A percentile compares a stretch with the other conserved stretches of the same genome.
Conservation (phyloP, 371 early-diverging fungal species). For the Choanephora cucurbitarum region DNA sequence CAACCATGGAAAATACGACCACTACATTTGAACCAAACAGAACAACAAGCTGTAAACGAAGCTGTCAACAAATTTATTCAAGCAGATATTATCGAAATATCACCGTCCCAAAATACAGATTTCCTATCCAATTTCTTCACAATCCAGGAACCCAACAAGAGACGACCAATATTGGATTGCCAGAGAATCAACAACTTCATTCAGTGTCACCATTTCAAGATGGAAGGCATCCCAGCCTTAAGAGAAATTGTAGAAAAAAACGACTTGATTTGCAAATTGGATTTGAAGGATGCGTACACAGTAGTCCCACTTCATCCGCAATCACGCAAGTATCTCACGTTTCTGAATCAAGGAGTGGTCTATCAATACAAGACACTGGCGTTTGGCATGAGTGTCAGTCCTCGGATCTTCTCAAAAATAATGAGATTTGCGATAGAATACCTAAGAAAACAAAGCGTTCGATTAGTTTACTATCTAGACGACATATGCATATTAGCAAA, state of each 20-base stretch:
- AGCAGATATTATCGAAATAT: conserved; percentile 5
- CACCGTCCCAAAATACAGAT: background rate
- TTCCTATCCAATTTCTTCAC: too few species aligned
- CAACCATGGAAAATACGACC: conserved; percentile 1
- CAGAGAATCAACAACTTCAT: too few species aligned
- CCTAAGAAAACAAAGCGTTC: conserved; percentile 3
- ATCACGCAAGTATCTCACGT: conserved; percentile 7
- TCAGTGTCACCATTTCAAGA: too few species aligned
- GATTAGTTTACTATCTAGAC: conserved; percentile 17
- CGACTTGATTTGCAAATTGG: too few species aligned
- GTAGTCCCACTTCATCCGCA: conserved; percentile 7
- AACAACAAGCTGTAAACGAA: conserved; percentile 3
- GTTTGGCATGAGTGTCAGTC: conserved; percentile 13
- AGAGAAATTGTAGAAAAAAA: too few species aligned
- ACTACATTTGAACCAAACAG: background rate
- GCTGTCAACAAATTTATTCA: background rate
- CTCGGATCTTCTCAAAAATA: too few species aligned
- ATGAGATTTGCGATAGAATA: conserved; percentile 10
- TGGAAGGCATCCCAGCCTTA: too few species aligned
- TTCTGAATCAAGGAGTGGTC: conserved; percentile 6
- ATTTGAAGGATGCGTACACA: too few species aligned
- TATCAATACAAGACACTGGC: conserved; percentile 19
- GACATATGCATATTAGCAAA: conserved; percentile 12
- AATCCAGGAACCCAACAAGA: too few species aligned
- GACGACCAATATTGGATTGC: too few species aligned